Evolutionary conservation across 192 early-diverging fungal genomes (phyloP).

Genomic region (Cetraspora pellucida): DNA sequence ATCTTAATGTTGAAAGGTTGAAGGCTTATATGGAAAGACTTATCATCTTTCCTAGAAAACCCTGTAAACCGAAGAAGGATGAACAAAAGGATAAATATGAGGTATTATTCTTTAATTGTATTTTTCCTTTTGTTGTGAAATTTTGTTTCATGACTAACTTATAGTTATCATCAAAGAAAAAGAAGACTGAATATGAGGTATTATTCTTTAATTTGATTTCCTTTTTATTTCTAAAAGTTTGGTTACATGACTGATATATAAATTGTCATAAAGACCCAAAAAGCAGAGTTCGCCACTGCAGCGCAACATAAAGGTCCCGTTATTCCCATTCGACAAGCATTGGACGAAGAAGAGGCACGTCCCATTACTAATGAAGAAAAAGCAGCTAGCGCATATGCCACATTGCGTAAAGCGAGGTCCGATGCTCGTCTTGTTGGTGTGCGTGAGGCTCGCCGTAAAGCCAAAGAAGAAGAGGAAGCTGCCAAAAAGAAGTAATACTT

Average conservation of each 20-base stretch:
- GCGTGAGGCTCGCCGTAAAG: conserved; percentile 78
- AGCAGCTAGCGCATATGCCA: conserved; percentile 62
- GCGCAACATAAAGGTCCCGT: conserved; percentile 67
- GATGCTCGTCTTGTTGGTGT: conserved; percentile 73
- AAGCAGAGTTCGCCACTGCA: conserved; percentile 55
- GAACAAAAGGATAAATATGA: conserved; percentile 56
- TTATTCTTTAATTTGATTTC: conserved; percentile 7
- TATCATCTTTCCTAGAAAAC: conserved; percentile 95
- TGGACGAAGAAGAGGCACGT: conserved; percentile 53
- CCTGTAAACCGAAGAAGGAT: conserved; percentile 84
- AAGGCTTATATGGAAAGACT: conserved; percentile 93
- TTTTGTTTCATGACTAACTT: neutral
- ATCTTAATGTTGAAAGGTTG: conserved; percentile 90
- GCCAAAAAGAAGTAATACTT: conserved; percentile 66
- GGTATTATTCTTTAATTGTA: conserved; percentile 6
- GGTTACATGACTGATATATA: no score
- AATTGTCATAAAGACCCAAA: no score
- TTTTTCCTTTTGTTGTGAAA: conserved; percentile 27
- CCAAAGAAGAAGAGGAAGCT: conserved; percentile 81
- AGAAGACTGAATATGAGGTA: no score
- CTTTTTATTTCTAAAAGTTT: conserved; percentile 34
- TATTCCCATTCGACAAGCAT: conserved; percentile 68
- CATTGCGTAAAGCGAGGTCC: conserved; percentile 79
- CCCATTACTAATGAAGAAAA: conserved; percentile 58
- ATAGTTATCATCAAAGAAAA: no score